Conservation (phyloP, 208 protist genomes). For the Vickermania spadyakhi region DNA sequence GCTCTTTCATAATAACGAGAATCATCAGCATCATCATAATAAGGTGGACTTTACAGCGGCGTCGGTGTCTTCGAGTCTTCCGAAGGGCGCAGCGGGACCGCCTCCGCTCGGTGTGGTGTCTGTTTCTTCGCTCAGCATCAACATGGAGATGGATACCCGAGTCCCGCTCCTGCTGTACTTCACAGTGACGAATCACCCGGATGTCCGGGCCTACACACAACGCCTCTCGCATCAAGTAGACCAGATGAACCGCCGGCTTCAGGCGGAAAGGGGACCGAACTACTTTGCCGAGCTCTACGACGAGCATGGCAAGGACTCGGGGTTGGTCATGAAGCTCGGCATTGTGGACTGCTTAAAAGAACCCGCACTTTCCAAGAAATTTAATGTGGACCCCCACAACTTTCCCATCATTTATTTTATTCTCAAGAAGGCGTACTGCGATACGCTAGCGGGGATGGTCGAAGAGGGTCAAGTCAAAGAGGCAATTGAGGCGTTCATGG, state of each 20-base stretch:
- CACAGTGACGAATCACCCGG: constrained; percentile 61
- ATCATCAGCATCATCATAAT: too few relatives aligned
- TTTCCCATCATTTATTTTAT: constrained; percentile 86
- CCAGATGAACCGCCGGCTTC: constrained; percentile 42
- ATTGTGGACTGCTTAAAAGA: constrained; percentile 71
- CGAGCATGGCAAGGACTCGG: constrained; percentile 67
- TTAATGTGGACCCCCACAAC: constrained; percentile 56
- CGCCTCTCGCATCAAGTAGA: constrained; percentile 57
- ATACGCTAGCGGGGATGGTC: constrained; percentile 76
- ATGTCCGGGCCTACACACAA: constrained; percentile 57
- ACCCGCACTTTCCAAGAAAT: constrained; percentile 49
- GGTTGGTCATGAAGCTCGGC: constrained; percentile 76
- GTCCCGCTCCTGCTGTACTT: constrained; percentile 82
- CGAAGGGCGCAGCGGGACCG: too few relatives aligned
- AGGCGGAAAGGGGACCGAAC: too few relatives aligned
- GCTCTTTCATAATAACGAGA: too few relatives aligned
- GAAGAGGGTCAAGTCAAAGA: constrained; percentile 79
- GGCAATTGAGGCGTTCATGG: constrained; percentile 79
- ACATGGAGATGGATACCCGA: constrained; percentile 54
- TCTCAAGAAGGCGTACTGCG: constrained; percentile 39
- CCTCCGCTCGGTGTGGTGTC: constrained; percentile 44
- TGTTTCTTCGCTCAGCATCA: constrained; percentile 58
- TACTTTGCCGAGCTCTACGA: constrained; percentile 51
- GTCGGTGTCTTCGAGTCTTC: too few relatives aligned
- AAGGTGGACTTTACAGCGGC: too few relatives aligned